These are phyloP conservation scores for Lunularia cruciata DNA, from an alignment of 225 moss, liverwort and hornwort species.

Conservation along the genomic window DNA sequence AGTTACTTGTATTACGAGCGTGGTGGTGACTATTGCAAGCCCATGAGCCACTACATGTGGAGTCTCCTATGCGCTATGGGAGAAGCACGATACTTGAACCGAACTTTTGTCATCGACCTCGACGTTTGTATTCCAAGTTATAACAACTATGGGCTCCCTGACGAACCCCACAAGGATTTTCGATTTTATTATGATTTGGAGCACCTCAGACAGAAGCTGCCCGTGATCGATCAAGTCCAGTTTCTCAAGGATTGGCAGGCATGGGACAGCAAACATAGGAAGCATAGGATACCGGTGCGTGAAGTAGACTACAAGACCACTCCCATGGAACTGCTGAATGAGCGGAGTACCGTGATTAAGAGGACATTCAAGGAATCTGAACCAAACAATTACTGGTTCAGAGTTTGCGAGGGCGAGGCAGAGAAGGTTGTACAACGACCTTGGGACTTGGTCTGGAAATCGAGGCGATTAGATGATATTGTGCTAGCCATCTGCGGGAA, in stretches of 20 bases:
- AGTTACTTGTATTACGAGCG: constrained; percentile 67
- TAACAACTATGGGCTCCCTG: constrained; percentile 38
- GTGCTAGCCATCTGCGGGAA: constrained; percentile 81
- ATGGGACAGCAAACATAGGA: constrained; percentile 39
- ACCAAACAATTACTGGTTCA: constrained; percentile 67
- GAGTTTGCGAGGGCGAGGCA: constrained; percentile 80
- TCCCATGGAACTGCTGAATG: constrained; percentile 52
- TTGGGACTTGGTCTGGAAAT: constrained; percentile 85
- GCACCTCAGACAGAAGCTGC: constrained; percentile 55
- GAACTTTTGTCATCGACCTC: constrained; percentile 82
- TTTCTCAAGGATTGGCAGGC: constrained; percentile 55
- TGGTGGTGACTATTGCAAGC: constrained; percentile 75
- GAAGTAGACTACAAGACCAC: constrained; percentile 47
- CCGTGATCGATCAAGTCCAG: constrained; percentile 44
- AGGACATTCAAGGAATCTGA: constrained; percentile 53
- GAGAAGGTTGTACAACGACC: constrained; percentile 73
- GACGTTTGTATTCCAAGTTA: constrained; percentile 70
- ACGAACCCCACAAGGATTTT: constrained; percentile 74
- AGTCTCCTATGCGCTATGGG: constrained; percentile 74
- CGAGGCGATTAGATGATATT: constrained; percentile 72
- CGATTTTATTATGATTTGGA: constrained; percentile 79
- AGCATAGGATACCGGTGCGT: constrained; percentile 21
- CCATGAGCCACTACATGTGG: constrained; percentile 73
- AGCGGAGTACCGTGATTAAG: constrained; percentile 49
- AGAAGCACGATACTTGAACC: constrained; percentile 75